These are phyloP conservation scores for Camelina neglecta DNA, from an alignment of 345 rosid genomes.

Conservation along the genomic window DNA sequence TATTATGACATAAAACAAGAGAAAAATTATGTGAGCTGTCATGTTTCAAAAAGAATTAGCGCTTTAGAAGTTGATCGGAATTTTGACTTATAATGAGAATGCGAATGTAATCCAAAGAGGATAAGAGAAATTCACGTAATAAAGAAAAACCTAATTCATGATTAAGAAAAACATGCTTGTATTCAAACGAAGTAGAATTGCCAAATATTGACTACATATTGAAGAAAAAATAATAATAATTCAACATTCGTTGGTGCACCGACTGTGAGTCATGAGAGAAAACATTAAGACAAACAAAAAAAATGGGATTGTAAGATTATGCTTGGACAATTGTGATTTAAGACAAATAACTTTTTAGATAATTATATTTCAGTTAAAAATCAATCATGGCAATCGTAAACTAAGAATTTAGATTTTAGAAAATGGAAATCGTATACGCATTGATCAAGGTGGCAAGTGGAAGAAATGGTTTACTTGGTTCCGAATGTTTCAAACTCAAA, in stretches of 20 bases:
- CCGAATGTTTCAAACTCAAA: conserved; percentile 33
- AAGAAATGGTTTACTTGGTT: conserved; percentile 22
- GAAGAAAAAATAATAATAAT: too few relatives aligned
- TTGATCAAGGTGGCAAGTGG: conserved; percentile 39
- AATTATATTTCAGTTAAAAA: neutral
- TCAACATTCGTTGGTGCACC: neutral
- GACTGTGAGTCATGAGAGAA: too few relatives aligned
- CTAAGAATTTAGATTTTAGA: neutral
- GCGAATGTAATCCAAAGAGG: too few relatives aligned
- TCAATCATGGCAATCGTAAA: neutral
- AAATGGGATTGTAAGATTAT: neutral
- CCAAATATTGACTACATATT: too few relatives aligned
- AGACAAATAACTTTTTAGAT: neutral
- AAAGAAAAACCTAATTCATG: neutral
- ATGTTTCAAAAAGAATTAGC: neutral
- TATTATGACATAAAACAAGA: neutral
- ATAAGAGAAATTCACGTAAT: too few relatives aligned
- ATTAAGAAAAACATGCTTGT: neutral
- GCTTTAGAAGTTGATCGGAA: neutral
- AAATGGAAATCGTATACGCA: conserved; percentile 26
- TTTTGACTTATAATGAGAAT: too few relatives aligned
- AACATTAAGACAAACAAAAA: too few relatives aligned
- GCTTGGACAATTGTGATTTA: neutral
- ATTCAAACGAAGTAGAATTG: neutral
- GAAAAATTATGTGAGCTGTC: neutral